Conservation (phyloP, 2,329 filamentous ascomycete species). For the Xylogone sp. region DNA sequence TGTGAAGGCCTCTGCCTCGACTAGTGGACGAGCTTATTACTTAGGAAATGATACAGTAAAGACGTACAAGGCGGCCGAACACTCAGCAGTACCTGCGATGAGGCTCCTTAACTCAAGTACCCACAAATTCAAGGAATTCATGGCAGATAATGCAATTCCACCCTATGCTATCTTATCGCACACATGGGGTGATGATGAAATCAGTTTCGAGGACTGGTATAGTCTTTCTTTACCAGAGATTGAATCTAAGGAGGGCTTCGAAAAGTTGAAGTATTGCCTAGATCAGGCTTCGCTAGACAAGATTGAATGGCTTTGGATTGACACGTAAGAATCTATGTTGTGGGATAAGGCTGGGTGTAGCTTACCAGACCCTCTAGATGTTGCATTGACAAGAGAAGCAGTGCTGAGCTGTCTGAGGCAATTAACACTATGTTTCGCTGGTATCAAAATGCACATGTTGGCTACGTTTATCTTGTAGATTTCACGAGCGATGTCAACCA, state of each 20-base stretch:
- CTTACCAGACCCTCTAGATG: too few species aligned
- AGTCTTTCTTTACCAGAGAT: too few species aligned
- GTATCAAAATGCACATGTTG: constrained; percentile 11
- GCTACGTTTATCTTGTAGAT: constrained; percentile 15
- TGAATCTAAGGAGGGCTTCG: not conserved
- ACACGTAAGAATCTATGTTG: too few species aligned
- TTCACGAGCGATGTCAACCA: constrained; percentile 3
- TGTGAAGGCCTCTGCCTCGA: too few species aligned
- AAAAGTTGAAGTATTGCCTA: constrained; percentile 6
- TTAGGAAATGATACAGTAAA: too few species aligned
- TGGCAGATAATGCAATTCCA: too few species aligned
- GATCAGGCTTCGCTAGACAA: constrained; percentile 5
- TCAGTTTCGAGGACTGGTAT: constrained; percentile 25
- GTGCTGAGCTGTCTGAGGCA: constrained; percentile 9
- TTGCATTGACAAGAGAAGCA: constrained; percentile 14
- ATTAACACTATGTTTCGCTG: constrained; percentile 16
- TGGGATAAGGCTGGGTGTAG: too few species aligned
- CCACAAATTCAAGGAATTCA: too few species aligned
- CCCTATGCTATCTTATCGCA: constrained; percentile 29
- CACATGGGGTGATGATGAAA: constrained; percentile 24
- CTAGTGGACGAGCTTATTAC: too few species aligned
- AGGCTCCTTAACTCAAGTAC: too few species aligned
- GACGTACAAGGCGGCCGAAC: too few species aligned
- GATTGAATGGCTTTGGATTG: constrained; percentile 13
- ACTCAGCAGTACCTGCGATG: too few species aligned